Percentiles rank a stretch among this genome's conserved stretches.
phyloP scores from a whole-genome alignment of 2,329 filamentous ascomycete species.

The Fusarium marasasianum region DNA sequence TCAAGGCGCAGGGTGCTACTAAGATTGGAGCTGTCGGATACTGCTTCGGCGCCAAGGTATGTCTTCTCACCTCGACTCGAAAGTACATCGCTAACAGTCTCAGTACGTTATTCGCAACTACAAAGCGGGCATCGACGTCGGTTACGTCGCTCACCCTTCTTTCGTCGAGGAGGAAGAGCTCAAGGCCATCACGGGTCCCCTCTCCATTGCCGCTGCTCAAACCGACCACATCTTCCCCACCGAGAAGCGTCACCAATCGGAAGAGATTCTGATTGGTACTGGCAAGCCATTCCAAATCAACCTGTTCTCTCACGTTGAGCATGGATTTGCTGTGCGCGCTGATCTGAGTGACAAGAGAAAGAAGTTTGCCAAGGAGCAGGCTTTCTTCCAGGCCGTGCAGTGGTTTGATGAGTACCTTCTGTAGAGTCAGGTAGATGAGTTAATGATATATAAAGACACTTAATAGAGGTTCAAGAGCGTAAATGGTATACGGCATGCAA shows the following conservation, averaged over 20 bases:
- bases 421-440: not conserved
- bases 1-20: slow-evolving; percentile 62
- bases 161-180: slow-evolving; percentile 69
- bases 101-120: slow-evolving; percentile 76
- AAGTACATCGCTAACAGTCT: not conserved
- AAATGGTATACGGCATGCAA: not conserved
- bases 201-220: slow-evolving; percentile 71
- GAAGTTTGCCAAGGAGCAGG: slow-evolving; percentile 80
- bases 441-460: not conserved
- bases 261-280: slow-evolving; percentile 65
- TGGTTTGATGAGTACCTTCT: slow-evolving; percentile 72
- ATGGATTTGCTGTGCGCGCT: slow-evolving; percentile 78
- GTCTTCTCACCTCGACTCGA: slow-evolving; percentile 29
- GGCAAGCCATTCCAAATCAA: slow-evolving; percentile 72
- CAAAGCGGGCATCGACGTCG: slow-evolving; percentile 64
- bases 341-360: slow-evolving; percentile 62
- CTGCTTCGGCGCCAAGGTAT: slow-evolving; percentile 72
- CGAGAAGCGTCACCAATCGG: slow-evolving; percentile 64
- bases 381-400: slow-evolving; percentile 77
- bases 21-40: slow-evolving; percentile 69
- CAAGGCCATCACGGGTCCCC: slow-evolving; percentile 62
- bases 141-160: slow-evolving; percentile 72
- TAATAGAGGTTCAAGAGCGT: not conserved
- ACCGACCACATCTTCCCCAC: slow-evolving; percentile 67
- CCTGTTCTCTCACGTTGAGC: slow-evolving; percentile 73